phyloP scores from a whole-genome alignment of 192 early-diverging fungal species.

The Obelidium mucronatum region DNA sequence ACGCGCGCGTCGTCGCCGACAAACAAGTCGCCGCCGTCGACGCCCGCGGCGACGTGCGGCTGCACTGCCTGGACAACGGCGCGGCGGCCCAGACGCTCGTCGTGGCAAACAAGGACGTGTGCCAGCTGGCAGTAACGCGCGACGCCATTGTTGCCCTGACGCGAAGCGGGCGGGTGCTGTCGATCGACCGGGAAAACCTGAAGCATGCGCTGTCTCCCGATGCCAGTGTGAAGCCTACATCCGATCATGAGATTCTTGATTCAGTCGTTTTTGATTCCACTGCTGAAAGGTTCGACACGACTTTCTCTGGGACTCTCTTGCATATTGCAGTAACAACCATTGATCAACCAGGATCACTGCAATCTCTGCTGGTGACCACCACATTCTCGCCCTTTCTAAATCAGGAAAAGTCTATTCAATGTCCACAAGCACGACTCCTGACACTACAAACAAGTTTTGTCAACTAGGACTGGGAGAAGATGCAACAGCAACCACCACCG shows the following conservation, averaged over 20 bases:
- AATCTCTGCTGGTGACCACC: slow-evolving; percentile 40
- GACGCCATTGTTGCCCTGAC: slow-evolving; percentile 1
- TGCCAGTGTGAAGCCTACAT: too few relatives aligned
- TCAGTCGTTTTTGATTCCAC: too few relatives aligned
- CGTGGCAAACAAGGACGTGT: slow-evolving; percentile 9
- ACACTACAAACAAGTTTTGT: slow-evolving; percentile 26
- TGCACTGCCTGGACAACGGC: not conserved
- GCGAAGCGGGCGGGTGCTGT: not conserved
- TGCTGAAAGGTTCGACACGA: slow-evolving; percentile 4
- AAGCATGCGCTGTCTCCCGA: too few relatives aligned
- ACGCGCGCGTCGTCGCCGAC: not conserved
- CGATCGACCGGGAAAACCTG: not conserved
- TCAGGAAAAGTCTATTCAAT: slow-evolving; percentile 36
- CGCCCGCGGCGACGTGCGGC: not conserved
- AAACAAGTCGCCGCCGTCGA: slow-evolving; percentile 22
- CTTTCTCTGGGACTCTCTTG: not conserved
- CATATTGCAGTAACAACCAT: too few relatives aligned
- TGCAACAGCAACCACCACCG: not conserved
- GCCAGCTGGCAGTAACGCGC: not conserved
- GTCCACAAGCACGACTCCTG: not conserved
- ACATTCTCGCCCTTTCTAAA: slow-evolving; percentile 43
- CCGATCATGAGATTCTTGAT: too few relatives aligned
- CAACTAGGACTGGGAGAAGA: slow-evolving; percentile 32
- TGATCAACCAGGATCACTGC: slow-evolving; percentile 30
- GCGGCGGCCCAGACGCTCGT: not conserved